These are phyloP conservation scores for Lunularia cruciata DNA, from an alignment of 225 moss, liverwort and hornwort genomes.

Conservation along the genomic window DNA sequence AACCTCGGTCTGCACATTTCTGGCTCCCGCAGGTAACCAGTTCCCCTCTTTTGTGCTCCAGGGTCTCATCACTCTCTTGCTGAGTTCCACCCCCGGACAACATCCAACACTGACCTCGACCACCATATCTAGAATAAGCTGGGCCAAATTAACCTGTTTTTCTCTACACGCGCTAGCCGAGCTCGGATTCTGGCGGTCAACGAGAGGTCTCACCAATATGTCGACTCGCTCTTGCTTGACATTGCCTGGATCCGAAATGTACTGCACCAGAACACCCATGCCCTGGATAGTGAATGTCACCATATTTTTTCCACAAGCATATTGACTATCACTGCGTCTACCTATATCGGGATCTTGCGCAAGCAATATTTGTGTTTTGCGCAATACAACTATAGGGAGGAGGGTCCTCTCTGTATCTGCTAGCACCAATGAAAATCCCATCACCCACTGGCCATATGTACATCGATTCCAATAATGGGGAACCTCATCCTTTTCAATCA, in stretches of 20 bases:
- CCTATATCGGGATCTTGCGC: neutral
- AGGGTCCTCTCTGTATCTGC: neutral
- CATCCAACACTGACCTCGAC: neutral
- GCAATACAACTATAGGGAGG: constrained; percentile 5
- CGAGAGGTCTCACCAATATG: constrained; percentile 1
- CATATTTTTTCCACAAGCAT: neutral
- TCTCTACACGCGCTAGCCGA: neutral
- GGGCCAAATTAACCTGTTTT: constrained; percentile 19
- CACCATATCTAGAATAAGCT: neutral
- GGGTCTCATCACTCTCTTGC: neutral
- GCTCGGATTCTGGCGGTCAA: neutral
- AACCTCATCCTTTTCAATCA: too few species aligned
- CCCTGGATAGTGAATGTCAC: constrained; percentile 9
- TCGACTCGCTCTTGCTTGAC: constrained; percentile 3
- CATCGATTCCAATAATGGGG: too few species aligned
- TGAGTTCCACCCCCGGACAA: constrained; percentile 4
- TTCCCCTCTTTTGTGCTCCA: neutral
- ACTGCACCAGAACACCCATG: constrained; percentile 10
- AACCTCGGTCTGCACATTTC: constrained; percentile 5
- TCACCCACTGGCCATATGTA: too few species aligned
- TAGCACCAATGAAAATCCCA: constrained; percentile 2
- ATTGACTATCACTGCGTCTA: neutral
- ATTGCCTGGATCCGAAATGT: neutral
- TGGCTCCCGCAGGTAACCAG: neutral
- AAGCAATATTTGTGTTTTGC: constrained; percentile 1